These are phyloP conservation scores for Phaffia tasmanica DNA, from an alignment of 768 basidiomycete genomes.

Conservation along the genomic window DNA sequence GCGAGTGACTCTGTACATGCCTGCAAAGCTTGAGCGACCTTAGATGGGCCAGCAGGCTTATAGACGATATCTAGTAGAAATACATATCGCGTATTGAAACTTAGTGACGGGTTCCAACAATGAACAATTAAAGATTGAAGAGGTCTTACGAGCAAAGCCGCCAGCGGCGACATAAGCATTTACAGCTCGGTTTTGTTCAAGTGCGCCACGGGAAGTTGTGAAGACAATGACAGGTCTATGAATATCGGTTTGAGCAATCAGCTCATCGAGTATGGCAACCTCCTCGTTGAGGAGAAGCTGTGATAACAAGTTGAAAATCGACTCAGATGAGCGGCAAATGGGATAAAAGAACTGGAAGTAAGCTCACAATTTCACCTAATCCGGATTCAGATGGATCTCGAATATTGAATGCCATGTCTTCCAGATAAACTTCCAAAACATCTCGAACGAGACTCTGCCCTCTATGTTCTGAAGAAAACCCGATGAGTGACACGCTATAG, in stretches of 20 bases:
- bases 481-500: slow-evolving; percentile 51
- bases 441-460: slow-evolving; percentile 58
- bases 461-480: slow-evolving; percentile 55
- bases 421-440: slow-evolving; percentile 56
- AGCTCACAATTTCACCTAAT: slow-evolving; percentile 33
- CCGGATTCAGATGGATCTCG: slow-evolving; percentile 9
- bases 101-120: no score
- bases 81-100: no score
- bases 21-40: slow-evolving; percentile 56
- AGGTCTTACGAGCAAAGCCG: slow-evolving; percentile 53
- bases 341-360: not conserved
- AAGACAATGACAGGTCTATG: slow-evolving; percentile 63
- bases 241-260: slow-evolving; percentile 50
- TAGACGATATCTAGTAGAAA: slow-evolving; percentile 49
- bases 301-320: slow-evolving; percentile 1
- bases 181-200: slow-evolving; percentile 49
- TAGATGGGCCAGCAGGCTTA: slow-evolving; percentile 78
- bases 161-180: slow-evolving; percentile 58
- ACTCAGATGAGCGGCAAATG: not conserved
- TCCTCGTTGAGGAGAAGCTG: slow-evolving; percentile 20
- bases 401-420: slow-evolving; percentile 53
- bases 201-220: slow-evolving; percentile 53
- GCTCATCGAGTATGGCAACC: slow-evolving; percentile 31
- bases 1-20: slow-evolving; percentile 46
- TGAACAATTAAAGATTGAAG: no score